These are phyloP conservation scores for Cercospora janseana DNA, from an alignment of 2,329 filamentous ascomycete species.

Conservation along the genomic window DNA sequence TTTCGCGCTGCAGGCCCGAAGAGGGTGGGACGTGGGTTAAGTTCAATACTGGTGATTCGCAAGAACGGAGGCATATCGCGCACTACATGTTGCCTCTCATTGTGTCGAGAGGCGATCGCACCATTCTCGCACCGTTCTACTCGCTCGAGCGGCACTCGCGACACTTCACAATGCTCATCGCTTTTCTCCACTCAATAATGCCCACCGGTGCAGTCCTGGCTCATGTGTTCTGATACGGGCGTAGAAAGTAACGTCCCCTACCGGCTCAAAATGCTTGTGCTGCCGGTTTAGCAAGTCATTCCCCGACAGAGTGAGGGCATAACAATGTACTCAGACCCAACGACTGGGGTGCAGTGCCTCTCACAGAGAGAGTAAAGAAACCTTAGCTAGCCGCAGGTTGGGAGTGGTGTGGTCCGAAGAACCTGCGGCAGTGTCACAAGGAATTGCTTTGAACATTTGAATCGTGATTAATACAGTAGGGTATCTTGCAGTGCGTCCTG, in stretches of 20 bases:
- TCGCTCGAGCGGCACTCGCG: conserved; percentile 5
- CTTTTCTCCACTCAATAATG: neutral
- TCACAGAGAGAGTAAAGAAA: no score
- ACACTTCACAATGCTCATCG: neutral
- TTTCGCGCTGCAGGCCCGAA: conserved; percentile 1
- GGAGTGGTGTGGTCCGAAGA: no score
- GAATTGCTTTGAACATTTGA: no score
- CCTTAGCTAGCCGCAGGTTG: no score
- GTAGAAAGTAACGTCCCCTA: no score
- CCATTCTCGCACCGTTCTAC: neutral
- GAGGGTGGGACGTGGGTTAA: neutral
- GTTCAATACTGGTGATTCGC: conserved; percentile 7
- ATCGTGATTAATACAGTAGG: neutral
- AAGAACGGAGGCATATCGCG: conserved; percentile 10
- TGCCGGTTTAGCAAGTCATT: no score
- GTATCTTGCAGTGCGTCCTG: conserved; percentile 13
- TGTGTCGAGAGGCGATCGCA: neutral
- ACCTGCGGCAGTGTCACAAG: no score
- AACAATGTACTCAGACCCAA: no score
- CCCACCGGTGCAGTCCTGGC: neutral
- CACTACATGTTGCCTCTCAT: neutral
- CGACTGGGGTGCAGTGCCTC: no score
- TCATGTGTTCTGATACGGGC: no score
- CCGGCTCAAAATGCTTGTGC: no score
- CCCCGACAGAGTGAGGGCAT: no score